A percentile compares a stretch with the other conserved stretches of the same genome.
Conservation (phyloP, 2,329 filamentous ascomycete species). For the Ceratocystis lukuohia region DNA sequence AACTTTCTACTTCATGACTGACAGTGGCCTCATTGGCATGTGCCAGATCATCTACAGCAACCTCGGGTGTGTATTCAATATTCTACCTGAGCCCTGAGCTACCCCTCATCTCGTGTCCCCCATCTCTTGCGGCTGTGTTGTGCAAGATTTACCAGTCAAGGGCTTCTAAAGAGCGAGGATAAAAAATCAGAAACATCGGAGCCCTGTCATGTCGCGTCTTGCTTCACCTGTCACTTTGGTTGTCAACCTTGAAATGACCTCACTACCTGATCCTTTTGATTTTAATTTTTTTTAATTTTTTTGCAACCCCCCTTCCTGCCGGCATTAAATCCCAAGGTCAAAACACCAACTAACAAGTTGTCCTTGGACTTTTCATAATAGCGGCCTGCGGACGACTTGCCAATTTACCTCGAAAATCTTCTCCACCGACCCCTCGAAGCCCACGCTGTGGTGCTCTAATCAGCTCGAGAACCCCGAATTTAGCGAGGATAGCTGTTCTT, state of each 20-base stretch:
- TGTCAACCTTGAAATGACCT: background rate
- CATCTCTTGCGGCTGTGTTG: constrained; percentile 20
- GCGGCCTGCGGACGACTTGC: constrained; percentile 75
- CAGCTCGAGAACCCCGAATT: constrained; percentile 68
- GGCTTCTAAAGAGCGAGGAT: background rate
- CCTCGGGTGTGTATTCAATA: constrained; percentile 54
- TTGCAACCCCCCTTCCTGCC: background rate
- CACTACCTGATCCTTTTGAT: background rate
- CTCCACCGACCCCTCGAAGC: constrained; percentile 56
- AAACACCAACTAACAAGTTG: background rate
- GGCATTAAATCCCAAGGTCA: background rate
- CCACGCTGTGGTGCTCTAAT: constrained; percentile 72
- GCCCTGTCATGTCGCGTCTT: background rate
- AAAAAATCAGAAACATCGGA: constrained; percentile 3
- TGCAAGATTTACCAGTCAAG: background rate
- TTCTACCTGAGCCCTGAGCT: constrained; percentile 5
- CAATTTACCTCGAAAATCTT: constrained; percentile 95
- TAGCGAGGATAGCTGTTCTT: constrained; percentile 67
- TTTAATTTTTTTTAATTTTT: background rate
- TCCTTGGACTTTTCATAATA: constrained; percentile 28
- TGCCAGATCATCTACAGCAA: constrained; percentile 96
- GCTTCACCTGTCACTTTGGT: background rate
- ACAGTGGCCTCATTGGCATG: constrained; percentile 63
- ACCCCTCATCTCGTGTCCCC: constrained; percentile 12
- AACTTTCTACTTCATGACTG: constrained; percentile 78